Base-by-base conservation (phyloP, 768 basidiomycete genomes). In the Tulasnella sp. region DNA sequence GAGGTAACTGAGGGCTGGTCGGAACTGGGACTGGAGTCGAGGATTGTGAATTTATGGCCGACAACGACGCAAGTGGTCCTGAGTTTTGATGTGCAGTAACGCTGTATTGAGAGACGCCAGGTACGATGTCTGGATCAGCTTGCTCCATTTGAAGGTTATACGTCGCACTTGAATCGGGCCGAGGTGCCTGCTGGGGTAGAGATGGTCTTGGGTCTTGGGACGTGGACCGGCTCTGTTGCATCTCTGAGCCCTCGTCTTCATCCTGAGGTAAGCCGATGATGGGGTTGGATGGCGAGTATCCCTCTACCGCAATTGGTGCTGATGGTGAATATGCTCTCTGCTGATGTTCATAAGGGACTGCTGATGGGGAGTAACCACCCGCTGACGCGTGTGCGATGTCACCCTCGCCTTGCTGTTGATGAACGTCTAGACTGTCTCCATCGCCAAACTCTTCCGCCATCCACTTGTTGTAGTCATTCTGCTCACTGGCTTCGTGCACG, bases 261-360 rank as follows among this genome's bases (percentile, higher is more conserved):
- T 17, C 68, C n/a, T 69, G 40, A 3, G 41, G 11, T 22, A 69
- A 34, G 12, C 26, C 12, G n/a, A 47, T 34, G 47, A 69, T 34
- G 32, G 62, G 52, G 62, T 62, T 64, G 59, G 71, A 72, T 11
- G 71, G 71, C 2, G 71, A 72, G 64, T 72, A 72, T 8, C 71
- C 71, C 44, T 69, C 22, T 19, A 47, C 42, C 17, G 68, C 26
- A 44, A 69, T 36, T 6, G 68, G 68, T 36, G 68, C 68, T 36
- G 68, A 69, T n/a, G 68, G 68, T 3, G 68, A 69, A 32, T 69
- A 69, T 22, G 26, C 42, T 59, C 68, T 34, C 32, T 69, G 40
- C 32, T 69, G 68, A 39, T 67, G 39, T 19, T 67, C 39, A 41
- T 67, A 67, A 14, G 42, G 68, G 42, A 69, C 68, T 11, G 66